These are phyloP conservation scores for Veloboletus limbatus DNA, from an alignment of 1,284 basidiomycete species.

Conservation along the genomic window DNA sequence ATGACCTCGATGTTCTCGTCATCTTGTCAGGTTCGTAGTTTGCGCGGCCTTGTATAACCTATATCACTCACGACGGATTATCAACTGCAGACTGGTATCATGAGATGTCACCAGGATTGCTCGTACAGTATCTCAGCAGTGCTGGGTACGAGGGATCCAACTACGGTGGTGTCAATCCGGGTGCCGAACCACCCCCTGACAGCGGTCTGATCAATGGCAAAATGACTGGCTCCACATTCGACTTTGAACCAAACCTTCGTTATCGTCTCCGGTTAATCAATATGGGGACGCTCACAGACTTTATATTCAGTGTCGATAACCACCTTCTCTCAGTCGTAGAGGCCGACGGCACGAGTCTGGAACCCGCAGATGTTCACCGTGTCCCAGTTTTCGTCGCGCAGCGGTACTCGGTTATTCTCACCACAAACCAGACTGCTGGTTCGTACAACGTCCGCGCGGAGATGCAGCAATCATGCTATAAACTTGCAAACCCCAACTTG, in stretches of 20 bases:
- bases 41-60: background rate
- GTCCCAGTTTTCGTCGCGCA: constrained; percentile 32
- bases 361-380: constrained; percentile 27
- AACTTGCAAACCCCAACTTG: constrained; percentile 29
- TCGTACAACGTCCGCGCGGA: constrained; percentile 35
- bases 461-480: constrained; percentile 32
- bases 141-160: constrained; percentile 30
- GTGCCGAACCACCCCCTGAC: constrained; percentile 34
- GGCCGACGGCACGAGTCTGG: constrained; percentile 32
- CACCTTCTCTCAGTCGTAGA: constrained; percentile 32
- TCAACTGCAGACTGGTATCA: constrained; percentile 31
- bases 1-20: constrained; percentile 29
- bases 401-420: constrained; percentile 32
- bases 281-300: constrained; percentile 33
- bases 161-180: constrained; percentile 29
- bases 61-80: background rate
- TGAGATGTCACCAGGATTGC: constrained; percentile 30
- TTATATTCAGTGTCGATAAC: constrained; percentile 31
- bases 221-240: constrained; percentile 23
- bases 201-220: constrained; percentile 34
- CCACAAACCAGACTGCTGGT: constrained; percentile 32
- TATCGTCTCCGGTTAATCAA: constrained; percentile 34
- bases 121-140: constrained; percentile 28
- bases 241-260: constrained; percentile 27
- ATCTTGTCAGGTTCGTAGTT: constrained; percentile 28